A percentile compares a stretch with the other conserved stretches of the same genome.
These are phyloP conservation scores for Musa itinerans DNA, from an alignment of 176 grass and related monocot genomes.

Conservation along the genomic window DNA sequence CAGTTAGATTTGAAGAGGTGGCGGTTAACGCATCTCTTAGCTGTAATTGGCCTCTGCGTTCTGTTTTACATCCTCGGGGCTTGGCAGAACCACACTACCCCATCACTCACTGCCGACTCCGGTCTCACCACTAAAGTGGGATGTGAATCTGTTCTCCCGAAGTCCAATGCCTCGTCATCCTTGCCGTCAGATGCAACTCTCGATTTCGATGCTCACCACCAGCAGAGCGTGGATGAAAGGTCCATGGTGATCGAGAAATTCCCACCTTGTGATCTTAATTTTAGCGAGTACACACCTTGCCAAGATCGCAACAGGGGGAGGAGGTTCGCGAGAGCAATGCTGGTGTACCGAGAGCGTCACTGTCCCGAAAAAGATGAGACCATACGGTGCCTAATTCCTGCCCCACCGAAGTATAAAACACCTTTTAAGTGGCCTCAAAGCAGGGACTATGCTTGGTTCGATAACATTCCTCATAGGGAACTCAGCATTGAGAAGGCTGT, in stretches of 20 bases:
- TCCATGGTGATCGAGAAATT: not conserved
- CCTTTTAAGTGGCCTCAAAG: slow-evolving; percentile 23
- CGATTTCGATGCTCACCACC: slow-evolving; percentile 2
- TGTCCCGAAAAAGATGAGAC: not conserved
- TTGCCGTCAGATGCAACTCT: not conserved
- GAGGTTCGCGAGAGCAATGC: not conserved
- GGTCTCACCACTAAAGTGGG: not conserved
- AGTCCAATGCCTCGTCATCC: not conserved
- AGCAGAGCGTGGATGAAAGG: not conserved
- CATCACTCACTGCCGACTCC: not conserved
- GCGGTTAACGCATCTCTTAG: not conserved
- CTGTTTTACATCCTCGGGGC: slow-evolving; percentile 15
- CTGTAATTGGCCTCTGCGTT: not conserved
- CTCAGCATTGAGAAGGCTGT: slow-evolving; percentile 18
- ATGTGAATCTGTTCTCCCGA: not conserved
- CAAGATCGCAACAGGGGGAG: slow-evolving; percentile 9
- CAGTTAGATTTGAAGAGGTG: not conserved
- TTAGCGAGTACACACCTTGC: slow-evolving; percentile 19
- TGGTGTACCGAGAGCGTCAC: slow-evolving; percentile 16
- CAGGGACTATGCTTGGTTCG: slow-evolving; percentile 17
- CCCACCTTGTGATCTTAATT: slow-evolving; percentile 1
- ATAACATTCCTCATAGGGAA: slow-evolving; percentile 20
- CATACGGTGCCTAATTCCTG: slow-evolving; percentile 12
- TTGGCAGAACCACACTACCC: not conserved
- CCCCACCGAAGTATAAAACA: slow-evolving; percentile 13